Evolutionary conservation across 1,139 yeast genomes (phyloP), one percentile per base, ranked within the genome.

Genomic region (Geotrichum restrictum): DNA sequence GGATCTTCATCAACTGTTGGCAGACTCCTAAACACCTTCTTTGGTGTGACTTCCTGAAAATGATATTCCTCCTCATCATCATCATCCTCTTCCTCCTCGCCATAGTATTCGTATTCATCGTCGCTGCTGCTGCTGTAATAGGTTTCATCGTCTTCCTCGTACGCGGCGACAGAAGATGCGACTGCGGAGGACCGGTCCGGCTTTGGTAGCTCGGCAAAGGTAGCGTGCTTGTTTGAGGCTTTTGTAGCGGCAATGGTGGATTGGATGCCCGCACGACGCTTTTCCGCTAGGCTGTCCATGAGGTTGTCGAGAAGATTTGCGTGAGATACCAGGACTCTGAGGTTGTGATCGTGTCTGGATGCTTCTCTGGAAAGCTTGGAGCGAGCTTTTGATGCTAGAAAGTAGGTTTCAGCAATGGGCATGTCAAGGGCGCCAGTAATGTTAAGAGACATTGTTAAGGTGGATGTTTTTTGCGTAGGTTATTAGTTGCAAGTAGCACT

Each of bases 251-350:
- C 50, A 45, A 42, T 22, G 46, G 16, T 44, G 18, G 41, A 11
- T 43, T 37, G 32, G 40, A 22, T n/a, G 45, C 49, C 29, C 10
- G 39, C 42, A 24, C 33, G 36, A 27, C 62, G 58, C 31, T 56
- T 59, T 22, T 56, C 51, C 13, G 62, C 55, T 10, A 65, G 56
- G 14, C 59, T 45, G 44, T 81, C 89, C 81, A 85, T 82, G 45
- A 86, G 65, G 58, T 75, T 75, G 64, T 86, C 95, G 56, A 86
- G 74, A 73, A 86, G 71, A 67, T 85, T 86, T 18, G 94, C 93
- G 68, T 86, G 94, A 33, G 82, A 77, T 2, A 86, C 91, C 45
- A 86, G 74, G 47, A 75, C 70, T 56, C 88, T 74, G 52, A 86
- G 73, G 56, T 81, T 72, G 41, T 83, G 79, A 59, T 82, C 85